Evolutionary conservation across 305 asterid genomes (phyloP).

Genomic region (Solanum aculeatissimum): DNA sequence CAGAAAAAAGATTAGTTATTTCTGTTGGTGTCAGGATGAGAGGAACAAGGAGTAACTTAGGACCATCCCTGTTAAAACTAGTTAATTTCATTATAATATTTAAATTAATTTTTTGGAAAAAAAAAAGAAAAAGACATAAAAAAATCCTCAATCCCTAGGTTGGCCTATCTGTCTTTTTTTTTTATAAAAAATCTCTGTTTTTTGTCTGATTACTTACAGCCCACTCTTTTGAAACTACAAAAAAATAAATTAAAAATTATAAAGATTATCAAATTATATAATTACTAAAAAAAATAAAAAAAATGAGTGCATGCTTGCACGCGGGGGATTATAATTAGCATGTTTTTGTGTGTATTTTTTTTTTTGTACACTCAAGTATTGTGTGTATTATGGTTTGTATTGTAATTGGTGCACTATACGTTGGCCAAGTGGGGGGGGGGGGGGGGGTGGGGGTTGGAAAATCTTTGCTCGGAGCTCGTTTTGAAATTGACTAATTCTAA

Average conservation of each 20-base stretch:
- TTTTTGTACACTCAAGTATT: neutral
- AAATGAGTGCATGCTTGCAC: conserved; percentile 3
- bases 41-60: neutral
- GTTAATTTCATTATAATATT: neutral
- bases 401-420: neutral
- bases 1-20: neutral
- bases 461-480: neutral
- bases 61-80: neutral
- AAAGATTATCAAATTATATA: neutral
- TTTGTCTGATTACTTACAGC: conserved; percentile 1
- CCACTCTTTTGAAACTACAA: neutral
- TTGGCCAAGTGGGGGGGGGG: neutral
- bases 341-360: neutral
- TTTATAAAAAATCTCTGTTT: neutral
- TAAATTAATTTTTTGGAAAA: neutral
- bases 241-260: neutral
- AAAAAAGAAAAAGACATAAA: neutral
- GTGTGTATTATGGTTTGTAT: neutral
- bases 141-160: conserved; percentile 22
- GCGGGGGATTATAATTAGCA: neutral
- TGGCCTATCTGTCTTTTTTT: conserved; percentile 5
- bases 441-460: neutral
- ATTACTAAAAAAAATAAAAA: neutral
- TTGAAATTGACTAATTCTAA: too few relatives aligned
- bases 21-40: conserved; percentile 1